Evolutionary conservation across 345 rosid species (phyloP).

Genomic region (Eucalyptus erythrocorys): DNA sequence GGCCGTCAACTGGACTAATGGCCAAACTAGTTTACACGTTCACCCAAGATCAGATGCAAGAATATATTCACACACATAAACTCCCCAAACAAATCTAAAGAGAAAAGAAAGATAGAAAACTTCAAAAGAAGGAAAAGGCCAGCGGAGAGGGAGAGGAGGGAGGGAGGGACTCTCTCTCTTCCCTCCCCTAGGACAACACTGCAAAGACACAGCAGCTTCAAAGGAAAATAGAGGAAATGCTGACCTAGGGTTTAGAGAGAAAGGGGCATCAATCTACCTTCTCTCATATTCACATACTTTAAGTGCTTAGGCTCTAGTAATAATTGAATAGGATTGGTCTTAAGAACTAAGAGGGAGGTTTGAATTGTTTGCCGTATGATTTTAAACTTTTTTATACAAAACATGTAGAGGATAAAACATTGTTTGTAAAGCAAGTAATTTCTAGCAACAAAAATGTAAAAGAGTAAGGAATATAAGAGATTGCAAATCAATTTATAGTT

Average conservation of each 20-base stretch:
- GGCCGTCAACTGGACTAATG: fast-evolving
- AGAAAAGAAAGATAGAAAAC: neutral
- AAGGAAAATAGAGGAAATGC: neutral
- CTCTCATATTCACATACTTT: neutral
- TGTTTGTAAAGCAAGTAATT: neutral
- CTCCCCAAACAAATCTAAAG: neutral
- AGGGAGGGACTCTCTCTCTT: neutral
- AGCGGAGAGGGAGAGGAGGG: neutral
- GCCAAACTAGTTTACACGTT: neutral
- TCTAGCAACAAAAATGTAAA: neutral
- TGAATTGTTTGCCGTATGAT: no score
- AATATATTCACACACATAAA: neutral
- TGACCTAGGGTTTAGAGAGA: neutral
- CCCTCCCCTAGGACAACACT: neutral
- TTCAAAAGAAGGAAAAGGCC: neutral
- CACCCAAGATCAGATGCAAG: neutral
- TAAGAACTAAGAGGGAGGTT: neutral
- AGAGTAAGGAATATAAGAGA: neutral
- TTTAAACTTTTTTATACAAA: no score
- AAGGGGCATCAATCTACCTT: neutral
- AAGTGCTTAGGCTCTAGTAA: neutral
- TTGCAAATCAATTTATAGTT: neutral
- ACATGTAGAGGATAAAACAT: neutral
- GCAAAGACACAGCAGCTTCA: fast-evolving
- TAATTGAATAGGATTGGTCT: neutral